Percentiles rank a stretch among this genome's conserved stretches.
These are phyloP conservation scores for Mycena galericulata DNA, from an alignment of 768 basidiomycete species.

Conservation along the genomic window DNA sequence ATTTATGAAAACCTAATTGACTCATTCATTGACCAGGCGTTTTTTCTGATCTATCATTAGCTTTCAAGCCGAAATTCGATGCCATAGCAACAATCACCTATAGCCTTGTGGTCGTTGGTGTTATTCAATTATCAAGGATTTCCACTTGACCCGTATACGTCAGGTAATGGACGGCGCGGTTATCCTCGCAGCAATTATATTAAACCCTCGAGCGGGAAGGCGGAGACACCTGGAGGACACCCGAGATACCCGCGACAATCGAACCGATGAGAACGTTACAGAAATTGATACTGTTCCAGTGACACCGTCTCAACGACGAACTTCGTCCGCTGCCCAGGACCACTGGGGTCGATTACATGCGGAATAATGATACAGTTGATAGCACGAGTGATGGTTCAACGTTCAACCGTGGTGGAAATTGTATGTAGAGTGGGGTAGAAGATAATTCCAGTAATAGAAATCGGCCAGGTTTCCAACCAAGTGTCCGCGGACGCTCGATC, in stretches of 20 bases:
- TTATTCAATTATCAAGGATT: conserved; percentile 12
- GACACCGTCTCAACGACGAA: not conserved
- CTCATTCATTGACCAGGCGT: conserved; percentile 69
- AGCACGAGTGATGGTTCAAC: too few species aligned
- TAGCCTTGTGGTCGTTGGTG: conserved; percentile 69
- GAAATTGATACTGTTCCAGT: not conserved
- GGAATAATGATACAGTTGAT: not conserved
- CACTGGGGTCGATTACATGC: not conserved
- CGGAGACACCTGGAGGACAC: conserved; percentile 47
- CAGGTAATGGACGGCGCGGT: conserved; percentile 74
- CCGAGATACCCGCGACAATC: not conserved
- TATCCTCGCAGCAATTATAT: conserved; percentile 68
- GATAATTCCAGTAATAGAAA: too few species aligned
- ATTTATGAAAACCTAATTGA: not conserved
- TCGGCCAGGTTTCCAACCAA: not conserved
- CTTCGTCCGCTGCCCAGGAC: not conserved
- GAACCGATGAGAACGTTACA: not conserved
- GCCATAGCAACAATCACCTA: conserved; percentile 73
- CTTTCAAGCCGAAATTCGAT: conserved; percentile 74
- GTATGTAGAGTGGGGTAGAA: too few species aligned
- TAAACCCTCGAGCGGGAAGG: conserved; percentile 69
- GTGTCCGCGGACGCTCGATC: not conserved
- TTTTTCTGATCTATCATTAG: conserved; percentile 76
- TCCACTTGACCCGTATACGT: conserved; percentile 1
- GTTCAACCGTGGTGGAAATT: not conserved